Conservation (phyloP, 2,329 filamentous ascomycete genomes). For the Colletotrichum tofieldiae region DNA sequence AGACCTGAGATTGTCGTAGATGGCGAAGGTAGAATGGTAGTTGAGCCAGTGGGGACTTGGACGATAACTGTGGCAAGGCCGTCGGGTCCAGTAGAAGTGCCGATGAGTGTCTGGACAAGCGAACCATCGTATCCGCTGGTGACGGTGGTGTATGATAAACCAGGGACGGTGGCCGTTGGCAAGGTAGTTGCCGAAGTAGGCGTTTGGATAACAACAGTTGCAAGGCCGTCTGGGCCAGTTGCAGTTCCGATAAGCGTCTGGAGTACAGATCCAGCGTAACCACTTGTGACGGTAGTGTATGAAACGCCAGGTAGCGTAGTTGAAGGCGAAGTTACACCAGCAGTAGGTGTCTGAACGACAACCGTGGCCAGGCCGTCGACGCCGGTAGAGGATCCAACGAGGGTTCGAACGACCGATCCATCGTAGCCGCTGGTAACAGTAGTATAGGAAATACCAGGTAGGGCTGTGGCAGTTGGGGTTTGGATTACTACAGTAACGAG, state of each 20-base stretch:
- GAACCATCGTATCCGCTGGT: slow-evolving; percentile 7
- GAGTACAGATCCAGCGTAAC: slow-evolving; percentile 8
- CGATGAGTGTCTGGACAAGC: slow-evolving; percentile 22
- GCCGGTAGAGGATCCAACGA: background rate
- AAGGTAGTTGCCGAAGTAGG: background rate
- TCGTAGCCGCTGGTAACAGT: slow-evolving; percentile 1
- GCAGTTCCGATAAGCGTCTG: background rate
- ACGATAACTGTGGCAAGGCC: slow-evolving; percentile 28
- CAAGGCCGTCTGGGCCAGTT: background rate
- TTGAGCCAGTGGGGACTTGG: slow-evolving; percentile 18
- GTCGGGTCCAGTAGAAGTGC: background rate
- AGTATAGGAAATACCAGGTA: background rate
- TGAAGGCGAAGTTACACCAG: background rate
- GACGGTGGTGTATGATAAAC: background rate
- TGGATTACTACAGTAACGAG: slow-evolving; percentile 26
- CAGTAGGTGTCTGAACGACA: background rate
- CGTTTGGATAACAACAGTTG: slow-evolving; percentile 4
- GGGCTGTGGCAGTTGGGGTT: background rate
- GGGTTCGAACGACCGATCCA: slow-evolving; percentile 3
- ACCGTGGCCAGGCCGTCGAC: background rate
- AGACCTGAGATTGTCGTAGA: background rate
- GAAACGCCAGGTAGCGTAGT: background rate
- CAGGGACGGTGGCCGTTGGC: background rate
- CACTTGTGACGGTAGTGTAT: slow-evolving; percentile 12
- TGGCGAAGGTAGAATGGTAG: background rate